phyloP scores from a whole-genome alignment of 2,329 filamentous ascomycete species.

The Colletotrichum spaethianum region DNA sequence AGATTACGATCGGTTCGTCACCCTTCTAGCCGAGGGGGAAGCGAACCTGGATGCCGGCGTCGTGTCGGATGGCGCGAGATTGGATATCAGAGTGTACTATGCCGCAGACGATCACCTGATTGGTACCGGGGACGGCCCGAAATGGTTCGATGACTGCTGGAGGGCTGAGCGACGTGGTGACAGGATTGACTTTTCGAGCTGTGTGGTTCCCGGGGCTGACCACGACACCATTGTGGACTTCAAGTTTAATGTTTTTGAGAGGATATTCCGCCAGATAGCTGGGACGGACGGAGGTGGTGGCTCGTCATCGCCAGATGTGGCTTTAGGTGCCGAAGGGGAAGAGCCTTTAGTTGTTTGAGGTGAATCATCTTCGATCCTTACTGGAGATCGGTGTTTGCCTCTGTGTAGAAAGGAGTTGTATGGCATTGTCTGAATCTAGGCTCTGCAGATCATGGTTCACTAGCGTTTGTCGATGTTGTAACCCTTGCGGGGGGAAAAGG shows the following conservation, averaged over 20 bases:
- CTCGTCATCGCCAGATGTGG: not conserved
- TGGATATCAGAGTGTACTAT: conserved; percentile 48
- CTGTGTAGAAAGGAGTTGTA: not conserved
- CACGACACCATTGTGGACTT: conserved; percentile 40
- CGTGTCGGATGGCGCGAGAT: conserved; percentile 34
- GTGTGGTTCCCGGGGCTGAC: conserved; percentile 45
- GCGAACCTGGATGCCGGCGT: not conserved
- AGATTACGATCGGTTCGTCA: conserved; percentile 49
- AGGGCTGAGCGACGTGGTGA: conserved; percentile 14
- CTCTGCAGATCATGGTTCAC: not conserved
- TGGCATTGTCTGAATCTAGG: not conserved
- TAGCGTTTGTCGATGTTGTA: not conserved
- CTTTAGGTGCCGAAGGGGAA: not conserved
- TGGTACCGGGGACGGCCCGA: conserved; percentile 45
- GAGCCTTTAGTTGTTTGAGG: not conserved
- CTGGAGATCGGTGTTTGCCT: not conserved
- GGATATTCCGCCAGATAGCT: conserved; percentile 19
- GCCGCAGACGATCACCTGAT: conserved; percentile 49
- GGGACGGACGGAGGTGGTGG: not conserved
- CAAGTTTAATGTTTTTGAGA: conserved; percentile 14
- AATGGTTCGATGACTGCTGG: conserved; percentile 51
- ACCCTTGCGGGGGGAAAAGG: not conserved
- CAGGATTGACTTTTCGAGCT: conserved; percentile 44
- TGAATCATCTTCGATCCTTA: not conserved
- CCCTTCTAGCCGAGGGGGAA: conserved; percentile 43